phyloP scores from a whole-genome alignment of 495 filamentous ascomycete genomes.

The Penicillium paxilli region DNA sequence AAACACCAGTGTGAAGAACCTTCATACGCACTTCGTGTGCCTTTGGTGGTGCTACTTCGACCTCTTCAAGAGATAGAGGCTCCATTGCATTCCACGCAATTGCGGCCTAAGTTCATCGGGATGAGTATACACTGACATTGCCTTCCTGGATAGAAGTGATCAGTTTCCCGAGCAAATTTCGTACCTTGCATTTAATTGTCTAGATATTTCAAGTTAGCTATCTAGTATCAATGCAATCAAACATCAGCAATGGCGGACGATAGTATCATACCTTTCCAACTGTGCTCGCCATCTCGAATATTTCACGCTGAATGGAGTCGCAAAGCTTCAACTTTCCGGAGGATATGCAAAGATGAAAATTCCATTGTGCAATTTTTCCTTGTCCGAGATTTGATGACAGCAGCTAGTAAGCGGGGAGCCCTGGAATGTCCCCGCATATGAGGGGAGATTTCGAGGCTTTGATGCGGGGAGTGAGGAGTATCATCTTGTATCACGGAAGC shows the following conservation, averaged over 20 bases:
- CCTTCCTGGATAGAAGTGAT: no score
- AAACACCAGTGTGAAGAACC: conserved; percentile 95
- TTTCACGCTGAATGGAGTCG: background rate
- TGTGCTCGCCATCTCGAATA: background rate
- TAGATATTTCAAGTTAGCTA: conserved; percentile 22
- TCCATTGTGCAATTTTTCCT: background rate
- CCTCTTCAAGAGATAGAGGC: conserved; percentile 82
- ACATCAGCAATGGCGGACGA: background rate
- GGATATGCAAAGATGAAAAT: background rate
- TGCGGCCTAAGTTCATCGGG: conserved; percentile 62
- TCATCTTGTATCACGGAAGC: background rate
- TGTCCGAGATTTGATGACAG: background rate
- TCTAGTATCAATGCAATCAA: background rate
- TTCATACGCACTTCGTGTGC: conserved; percentile 96
- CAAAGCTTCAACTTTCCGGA: background rate
- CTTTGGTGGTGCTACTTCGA: conserved; percentile 89
- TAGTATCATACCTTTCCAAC: background rate
- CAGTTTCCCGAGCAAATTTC: background rate
- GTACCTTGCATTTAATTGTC: conserved; percentile 77
- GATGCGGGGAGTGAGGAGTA: background rate
- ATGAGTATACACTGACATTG: background rate
- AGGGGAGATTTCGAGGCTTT: background rate
- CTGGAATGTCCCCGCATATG: background rate
- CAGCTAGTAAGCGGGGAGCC: background rate
- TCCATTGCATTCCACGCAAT: conserved; percentile 95